A percentile compares a stretch with the other conserved stretches of the same genome.
Evolutionary conservation across 768 basidiomycete genomes (phyloP).

Genomic region (Termitomyces sp.): DNA sequence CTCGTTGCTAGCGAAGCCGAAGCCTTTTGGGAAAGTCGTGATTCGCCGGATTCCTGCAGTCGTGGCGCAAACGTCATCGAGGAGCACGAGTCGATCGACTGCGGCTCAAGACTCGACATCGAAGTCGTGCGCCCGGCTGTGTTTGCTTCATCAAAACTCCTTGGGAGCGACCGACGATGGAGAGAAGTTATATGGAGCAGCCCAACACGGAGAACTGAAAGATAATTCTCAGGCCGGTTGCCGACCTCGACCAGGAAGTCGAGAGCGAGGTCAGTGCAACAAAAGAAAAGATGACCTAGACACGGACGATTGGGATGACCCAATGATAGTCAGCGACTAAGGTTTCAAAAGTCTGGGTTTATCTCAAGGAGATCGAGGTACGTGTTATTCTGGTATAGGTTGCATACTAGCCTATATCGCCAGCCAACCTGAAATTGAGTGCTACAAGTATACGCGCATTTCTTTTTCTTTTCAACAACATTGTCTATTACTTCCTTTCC

Average conservation of each 20-base stretch:
- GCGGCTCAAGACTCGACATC: no score
- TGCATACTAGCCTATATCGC: slow-evolving; percentile 62
- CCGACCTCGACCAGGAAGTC: slow-evolving; percentile 18
- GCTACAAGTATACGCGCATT: slow-evolving; percentile 83
- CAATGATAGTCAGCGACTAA: slow-evolving; percentile 92
- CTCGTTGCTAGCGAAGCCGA: slow-evolving; percentile 17
- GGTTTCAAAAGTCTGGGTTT: slow-evolving; percentile 80
- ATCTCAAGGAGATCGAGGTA: slow-evolving; percentile 83
- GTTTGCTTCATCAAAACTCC: slow-evolving; percentile 12
- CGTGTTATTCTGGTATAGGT: neutral
- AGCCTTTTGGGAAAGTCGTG: slow-evolving; percentile 14
- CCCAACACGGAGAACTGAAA: slow-evolving; percentile 17
- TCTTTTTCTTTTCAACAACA: slow-evolving; percentile 87
- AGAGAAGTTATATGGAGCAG: slow-evolving; percentile 47
- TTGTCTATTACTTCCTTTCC: slow-evolving; percentile 73
- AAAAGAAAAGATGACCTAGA: slow-evolving; percentile 70
- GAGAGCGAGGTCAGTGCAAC: slow-evolving; percentile 19
- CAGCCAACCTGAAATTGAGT: slow-evolving; percentile 76
- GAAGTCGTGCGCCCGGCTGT: slow-evolving; percentile 2
- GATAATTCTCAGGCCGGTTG: slow-evolving; percentile 37
- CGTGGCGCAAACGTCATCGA: slow-evolving; percentile 8
- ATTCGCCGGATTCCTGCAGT: slow-evolving; percentile 29
- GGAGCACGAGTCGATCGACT: slow-evolving; percentile 8
- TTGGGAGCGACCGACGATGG: slow-evolving; percentile 31
- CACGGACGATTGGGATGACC: slow-evolving; percentile 82